Conservation (phyloP, 805 yeast genomes). For the Zygoascus ofunaensis region DNA sequence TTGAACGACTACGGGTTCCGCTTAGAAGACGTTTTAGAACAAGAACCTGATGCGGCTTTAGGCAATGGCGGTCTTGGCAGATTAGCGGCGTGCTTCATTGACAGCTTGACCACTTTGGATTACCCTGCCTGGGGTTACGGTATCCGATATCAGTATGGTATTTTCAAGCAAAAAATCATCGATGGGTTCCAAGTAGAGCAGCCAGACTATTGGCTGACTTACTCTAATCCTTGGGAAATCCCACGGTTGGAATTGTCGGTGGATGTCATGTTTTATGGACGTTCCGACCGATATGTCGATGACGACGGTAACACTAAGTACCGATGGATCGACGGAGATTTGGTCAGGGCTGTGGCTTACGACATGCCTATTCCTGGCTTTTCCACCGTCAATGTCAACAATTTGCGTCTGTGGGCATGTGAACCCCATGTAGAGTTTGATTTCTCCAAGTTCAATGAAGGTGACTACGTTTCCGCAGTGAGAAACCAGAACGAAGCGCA, state of each 20-base stretch:
- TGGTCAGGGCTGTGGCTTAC: slow-evolving; percentile 81
- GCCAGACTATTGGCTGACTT: slow-evolving; percentile 90
- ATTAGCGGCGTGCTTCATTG: slow-evolving; percentile 88
- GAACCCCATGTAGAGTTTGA: slow-evolving; percentile 87
- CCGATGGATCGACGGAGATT: slow-evolving; percentile 80
- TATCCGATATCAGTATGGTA: slow-evolving; percentile 85
- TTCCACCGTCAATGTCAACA: slow-evolving; percentile 67
- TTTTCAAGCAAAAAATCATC: slow-evolving; percentile 78
- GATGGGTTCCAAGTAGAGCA: slow-evolving; percentile 92
- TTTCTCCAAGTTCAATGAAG: slow-evolving; percentile 80
- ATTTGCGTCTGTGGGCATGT: slow-evolving; percentile 83
- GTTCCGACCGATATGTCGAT: slow-evolving; percentile 46
- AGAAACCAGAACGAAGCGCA: slow-evolving; percentile 81
- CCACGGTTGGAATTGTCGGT: slow-evolving; percentile 78
- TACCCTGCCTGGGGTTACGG: slow-evolving; percentile 98
- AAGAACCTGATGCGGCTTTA: slow-evolving; percentile 89
- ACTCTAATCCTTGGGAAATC: slow-evolving; percentile 89
- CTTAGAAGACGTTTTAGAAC: slow-evolving; percentile 72
- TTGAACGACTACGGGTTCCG: slow-evolving; percentile 74
- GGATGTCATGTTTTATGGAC: slow-evolving; percentile 86
- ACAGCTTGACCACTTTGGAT: slow-evolving; percentile 75
- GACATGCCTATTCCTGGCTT: slow-evolving; percentile 93
- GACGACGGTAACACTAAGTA: slow-evolving; percentile 49
- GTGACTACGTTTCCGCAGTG: slow-evolving; percentile 82
- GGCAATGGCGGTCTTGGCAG: slow-evolving; percentile 96